Base-by-base conservation (phyloP, 2,329 filamentous ascomycete genomes). In the Furcasterigmium furcatum region DNA sequence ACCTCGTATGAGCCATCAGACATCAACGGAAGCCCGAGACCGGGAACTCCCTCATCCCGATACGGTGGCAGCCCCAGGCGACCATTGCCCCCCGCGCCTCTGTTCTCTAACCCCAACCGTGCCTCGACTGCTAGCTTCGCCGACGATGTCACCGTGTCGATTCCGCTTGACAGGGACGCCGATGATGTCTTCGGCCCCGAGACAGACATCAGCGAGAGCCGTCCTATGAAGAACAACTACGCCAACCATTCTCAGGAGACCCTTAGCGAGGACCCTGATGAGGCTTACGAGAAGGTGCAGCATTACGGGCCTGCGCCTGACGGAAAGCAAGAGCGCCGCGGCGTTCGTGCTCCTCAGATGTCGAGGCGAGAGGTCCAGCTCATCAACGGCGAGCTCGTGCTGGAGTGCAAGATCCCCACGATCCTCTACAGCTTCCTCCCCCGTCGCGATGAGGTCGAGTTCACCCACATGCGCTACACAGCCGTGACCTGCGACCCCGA, bases 321-420 rank as follows among this genome's bases (percentile, higher is more conserved):
- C 45, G 90, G 89, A 9, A 87, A 88, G 46, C 94, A 99, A 62
- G 85, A 89, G 60, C 83, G 94, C 46, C 81, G 94, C 58, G 94
- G 94, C 46, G 89, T 92, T 22, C 83, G 92, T 53, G 80, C 87
- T 24, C 89, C 90, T 4, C 89, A 96, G 58, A 92, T 92, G 81
- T 82, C 87, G 10, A 94, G 85, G 67, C 96, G 95, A 62, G 92
- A 97, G 65, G 94, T 99, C 45, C 85, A 90, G 58, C 80, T 99
- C 38, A 95, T 97, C 77, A 97, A 99, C 62, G 94, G 94, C 60
- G 92, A 99, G 68, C 84, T 99, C 44, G 92, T 99, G 47, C 77
- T 99, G 39, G 94, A 99, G 71, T 97, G 94, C 77, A 99, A 99
- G 71, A 99, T 99, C 55, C 94, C 95, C 1, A 99, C 94, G 1